Conservation (phyloP, 2,329 filamentous ascomycete species). For the Cladobotryum mycophilum region DNA sequence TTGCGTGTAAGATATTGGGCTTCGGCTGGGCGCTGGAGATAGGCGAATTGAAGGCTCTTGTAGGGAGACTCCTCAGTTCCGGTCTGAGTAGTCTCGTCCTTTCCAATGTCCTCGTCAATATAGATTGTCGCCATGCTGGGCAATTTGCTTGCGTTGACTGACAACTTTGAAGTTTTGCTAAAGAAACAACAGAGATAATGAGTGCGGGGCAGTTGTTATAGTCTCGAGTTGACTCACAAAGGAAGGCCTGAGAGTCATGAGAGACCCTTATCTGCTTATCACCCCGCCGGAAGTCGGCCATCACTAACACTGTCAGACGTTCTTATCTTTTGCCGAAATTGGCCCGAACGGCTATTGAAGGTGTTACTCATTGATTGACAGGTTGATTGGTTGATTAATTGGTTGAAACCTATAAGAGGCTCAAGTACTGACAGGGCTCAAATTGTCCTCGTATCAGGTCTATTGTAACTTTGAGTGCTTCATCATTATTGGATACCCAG, state of each 20-base stretch:
- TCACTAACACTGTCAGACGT: neutral
- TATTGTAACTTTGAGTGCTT: too few relatives aligned
- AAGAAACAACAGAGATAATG: neutral
- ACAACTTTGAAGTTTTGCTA: neutral
- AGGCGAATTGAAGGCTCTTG: slow-evolving; percentile 74
- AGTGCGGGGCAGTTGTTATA: slow-evolving; percentile 5
- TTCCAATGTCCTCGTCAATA: slow-evolving; percentile 70
- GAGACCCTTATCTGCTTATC: slow-evolving; percentile 12
- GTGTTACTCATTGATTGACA: too few relatives aligned
- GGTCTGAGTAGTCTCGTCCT: slow-evolving; percentile 60
- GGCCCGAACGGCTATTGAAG: too few relatives aligned
- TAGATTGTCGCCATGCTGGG: slow-evolving; percentile 29
- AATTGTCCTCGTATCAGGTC: too few relatives aligned
- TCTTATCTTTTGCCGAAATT: too few relatives aligned
- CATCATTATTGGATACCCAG: too few relatives aligned
- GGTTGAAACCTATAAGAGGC: too few relatives aligned
- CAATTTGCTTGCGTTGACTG: neutral
- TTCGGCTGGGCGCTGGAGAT: slow-evolving; percentile 42
- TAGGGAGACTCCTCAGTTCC: slow-evolving; percentile 70
- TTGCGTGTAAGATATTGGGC: slow-evolving; percentile 33
- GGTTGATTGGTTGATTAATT: too few relatives aligned
- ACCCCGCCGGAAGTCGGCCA: slow-evolving; percentile 9
- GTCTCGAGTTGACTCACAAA: slow-evolving; percentile 9
- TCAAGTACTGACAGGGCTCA: too few relatives aligned
- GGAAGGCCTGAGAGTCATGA: slow-evolving; percentile 4